Conservation (phyloP, 148 eudicot species). For the Limonium bicolor region DNA sequence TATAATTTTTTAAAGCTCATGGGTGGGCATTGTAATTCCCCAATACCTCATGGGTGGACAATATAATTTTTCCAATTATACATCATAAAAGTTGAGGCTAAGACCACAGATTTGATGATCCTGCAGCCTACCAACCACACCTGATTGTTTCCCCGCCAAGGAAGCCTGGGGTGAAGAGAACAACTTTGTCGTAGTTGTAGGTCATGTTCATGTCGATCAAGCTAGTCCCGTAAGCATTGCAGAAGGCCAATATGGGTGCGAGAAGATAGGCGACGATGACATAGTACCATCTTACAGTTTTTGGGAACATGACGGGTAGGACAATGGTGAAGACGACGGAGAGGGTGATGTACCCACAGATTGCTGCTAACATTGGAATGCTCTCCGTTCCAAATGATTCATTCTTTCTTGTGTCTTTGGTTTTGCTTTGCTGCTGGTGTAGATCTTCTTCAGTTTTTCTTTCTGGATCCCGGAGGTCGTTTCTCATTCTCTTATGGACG, state of each 20-base stretch:
- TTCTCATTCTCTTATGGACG: conserved; percentile 17
- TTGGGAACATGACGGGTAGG: conserved; percentile 45
- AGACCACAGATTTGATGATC: conserved; percentile 41
- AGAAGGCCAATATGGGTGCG: conserved; percentile 49
- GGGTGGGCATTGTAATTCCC: too few species aligned
- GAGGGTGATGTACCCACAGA: conserved; percentile 32
- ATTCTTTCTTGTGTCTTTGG: conserved; percentile 16
- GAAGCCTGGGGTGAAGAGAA: conserved; percentile 46
- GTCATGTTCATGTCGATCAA: conserved; percentile 72
- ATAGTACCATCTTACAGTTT: conserved; percentile 47
- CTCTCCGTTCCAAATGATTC: conserved; percentile 37
- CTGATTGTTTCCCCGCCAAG: conserved; percentile 30
- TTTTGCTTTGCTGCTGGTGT: too few species aligned
- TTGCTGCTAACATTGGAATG: conserved; percentile 49
- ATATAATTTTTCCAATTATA: too few species aligned
- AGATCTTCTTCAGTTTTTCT: too few species aligned
- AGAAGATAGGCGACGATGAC: conserved; percentile 36
- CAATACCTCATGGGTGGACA: too few species aligned
- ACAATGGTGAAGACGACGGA: conserved; percentile 29
- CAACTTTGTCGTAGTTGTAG: conserved; percentile 57
- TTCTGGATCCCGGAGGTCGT: too few species aligned
- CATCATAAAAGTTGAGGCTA: conserved; percentile 37
- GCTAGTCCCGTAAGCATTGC: conserved; percentile 67
- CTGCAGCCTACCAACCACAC: conserved; percentile 60
- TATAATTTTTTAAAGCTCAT: too few species aligned